Base-by-base conservation (phyloP, 2,329 filamentous ascomycete species). In the Colletotrichum caudatum region DNA sequence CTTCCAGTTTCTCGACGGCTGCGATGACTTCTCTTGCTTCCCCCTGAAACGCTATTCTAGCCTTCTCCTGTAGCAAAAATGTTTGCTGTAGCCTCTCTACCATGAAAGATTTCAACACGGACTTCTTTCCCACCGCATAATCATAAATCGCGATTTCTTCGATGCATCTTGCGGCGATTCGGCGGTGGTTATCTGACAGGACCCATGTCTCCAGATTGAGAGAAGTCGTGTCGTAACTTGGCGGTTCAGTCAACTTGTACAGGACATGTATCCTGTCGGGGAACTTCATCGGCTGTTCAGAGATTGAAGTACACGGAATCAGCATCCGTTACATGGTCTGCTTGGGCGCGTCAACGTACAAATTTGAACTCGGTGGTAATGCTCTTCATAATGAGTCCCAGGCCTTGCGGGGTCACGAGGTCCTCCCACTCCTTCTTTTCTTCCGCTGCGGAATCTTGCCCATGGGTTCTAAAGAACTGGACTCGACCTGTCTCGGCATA, bases 391-490 rank as follows among this genome's bases (percentile, higher is more conserved):
- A 54, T 54, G 51, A 54, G 6, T 5, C 51, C 51, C 14, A 54
- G 26, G 29, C 51, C 18, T 18, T 16, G 51, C 8, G 51, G 51
- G 26, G 51, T 54, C 11, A 29, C 23, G 8, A 54, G 51, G 5
- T 54, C 51, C 16, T 54, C 51, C 51, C 51, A 54, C 26, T 54
- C 26, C 51, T 54, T 54, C 29, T 35, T n/a, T 35, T 54, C 51
- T 8, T 18, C 29, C 2, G 51, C 51, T 12, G 51, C 18, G 9
- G 16, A 18, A 12, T 54, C 51, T 5, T 33, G 8, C 3, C 51
- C 51, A 20, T 54, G 51, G 26, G 6, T 2, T 3, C 51, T 26
- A 18, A 54, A 33, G 51, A 54, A 54, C 18, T 54, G 51, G 26
- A 54, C 51, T 33, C 26, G 51, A 18, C 26, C 51, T 20, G 51